Evolutionary conservation across 768 basidiomycete species (phyloP), one percentile per base, ranked within the genome.

Genomic region (Phanerodontia chrysosporium): DNA sequence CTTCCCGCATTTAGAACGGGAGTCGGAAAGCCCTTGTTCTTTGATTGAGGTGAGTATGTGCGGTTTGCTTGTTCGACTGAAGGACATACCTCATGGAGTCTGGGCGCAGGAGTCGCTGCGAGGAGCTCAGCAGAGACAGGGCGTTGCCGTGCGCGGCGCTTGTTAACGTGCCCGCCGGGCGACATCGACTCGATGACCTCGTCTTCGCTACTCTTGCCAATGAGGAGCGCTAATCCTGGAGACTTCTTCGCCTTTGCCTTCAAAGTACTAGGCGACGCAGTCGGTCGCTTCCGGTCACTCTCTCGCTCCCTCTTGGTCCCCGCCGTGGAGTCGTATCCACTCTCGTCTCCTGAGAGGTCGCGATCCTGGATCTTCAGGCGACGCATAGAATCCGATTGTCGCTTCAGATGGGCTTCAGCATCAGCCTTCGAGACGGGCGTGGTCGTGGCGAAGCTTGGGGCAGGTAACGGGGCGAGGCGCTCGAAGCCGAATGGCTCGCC

Each of bases 101-200:
- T 51, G 1, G 48, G 28, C 9, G 54, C 46, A 29, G 60, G 56
- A 0, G 56, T 61, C 10, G 51, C 56, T 53, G 75, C 70, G 28
- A 57, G 21, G 61, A 89, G 72, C 67, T 89, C 87, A 27, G 80
- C 71, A 21, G 89, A 90, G 14, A 90, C 76, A 1, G 88, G 89
- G 53, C 89, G 78, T 27, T 87, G 83, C 12, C 87, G 83, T 1
- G 89, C 89, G 12, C 89, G 83, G 57, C 89, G 79, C 71, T 92
- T 91, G 39, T 78, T 80, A 57, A 92, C 75, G 70, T 90, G 89
- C 0, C 89, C 89, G 13, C 87, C 87, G 2, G 89, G 89, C 0
- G 89, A 91, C 58, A 90, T 77, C 1, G 67, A 65, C 59, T 68
- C 69, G 14, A 62, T 66, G 1, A 70, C 69, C 51, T 70, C 69